Base-by-base conservation (phyloP, 148 eudicot species). In the Polygonum maritimum region DNA sequence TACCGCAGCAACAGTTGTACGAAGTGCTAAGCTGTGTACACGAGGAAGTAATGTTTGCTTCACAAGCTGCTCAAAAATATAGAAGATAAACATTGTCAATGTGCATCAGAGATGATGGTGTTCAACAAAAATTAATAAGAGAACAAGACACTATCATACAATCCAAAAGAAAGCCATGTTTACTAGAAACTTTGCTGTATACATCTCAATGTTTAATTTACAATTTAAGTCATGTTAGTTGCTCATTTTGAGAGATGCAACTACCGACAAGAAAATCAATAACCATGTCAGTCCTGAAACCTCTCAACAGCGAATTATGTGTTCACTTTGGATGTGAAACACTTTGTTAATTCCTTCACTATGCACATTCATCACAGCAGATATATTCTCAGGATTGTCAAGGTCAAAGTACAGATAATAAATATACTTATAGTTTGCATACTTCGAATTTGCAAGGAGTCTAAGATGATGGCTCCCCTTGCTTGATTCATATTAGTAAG, bases 1-100 rank as follows among this genome's bases (percentile, higher is more conserved):
- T 88, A 95, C 97, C 76, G 97, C 97, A 82, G 98, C 98, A 80
- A 95, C 96, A 69, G 98, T 95, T 71, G 97, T 95, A 82, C 83
- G 92, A 58, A 95, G 92, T 77, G 98, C 98, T 89, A 95, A 83
- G 75, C 88, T 89, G 84, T 95, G 98, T 71, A 95, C 91, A 67
- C 97, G 96, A 62, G 98, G 96, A 83, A 88, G 70, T 71, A 95
- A 75, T 73, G 86, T 88, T 88, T 95, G 93, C 80, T 83, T 92
- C 74, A 95, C 91, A 77, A 90, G 82, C 98, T 95, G 94, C 76
- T 85, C 11, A 67, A 67, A 36, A 38, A 35, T 4, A 38, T 35
- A 36, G 36, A 36, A 16, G 45, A 36, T 36, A 36, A 62, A 26
- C 36, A 62, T 16, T 36, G 13, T 67, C 71, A 67, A 60, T 35